Evolutionary conservation across 2,329 filamentous ascomycete species (phyloP).

Genomic region (Colletotrichum cuscutae): DNA sequence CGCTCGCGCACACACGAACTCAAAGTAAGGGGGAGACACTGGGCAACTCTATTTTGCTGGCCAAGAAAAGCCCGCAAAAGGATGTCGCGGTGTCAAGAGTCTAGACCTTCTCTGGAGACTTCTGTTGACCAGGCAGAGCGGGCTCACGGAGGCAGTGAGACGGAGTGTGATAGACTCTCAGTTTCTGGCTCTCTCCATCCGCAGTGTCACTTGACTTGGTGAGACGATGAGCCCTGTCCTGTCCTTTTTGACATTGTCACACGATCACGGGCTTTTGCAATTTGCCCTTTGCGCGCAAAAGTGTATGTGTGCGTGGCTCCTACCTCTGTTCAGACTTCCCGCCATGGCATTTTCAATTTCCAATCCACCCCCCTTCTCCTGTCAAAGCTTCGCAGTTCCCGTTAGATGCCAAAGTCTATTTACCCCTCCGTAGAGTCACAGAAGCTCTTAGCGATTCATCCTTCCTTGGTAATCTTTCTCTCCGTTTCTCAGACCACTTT

Average conservation of each 20-base stretch:
- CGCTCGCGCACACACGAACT: background rate
- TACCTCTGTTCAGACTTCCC: background rate
- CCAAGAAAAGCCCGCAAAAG: background rate
- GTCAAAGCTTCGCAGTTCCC: background rate
- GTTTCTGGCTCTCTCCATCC: background rate
- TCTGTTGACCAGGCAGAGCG: background rate
- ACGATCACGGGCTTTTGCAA: background rate
- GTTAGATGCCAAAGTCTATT: background rate
- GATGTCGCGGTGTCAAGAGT: background rate
- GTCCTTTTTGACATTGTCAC: background rate
- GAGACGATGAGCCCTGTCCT: background rate
- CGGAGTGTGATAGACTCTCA: too few relatives aligned
- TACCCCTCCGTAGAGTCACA: background rate
- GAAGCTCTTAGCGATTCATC: background rate
- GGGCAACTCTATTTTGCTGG: conserved; percentile 4
- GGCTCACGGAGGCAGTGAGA: too few relatives aligned
- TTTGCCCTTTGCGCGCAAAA: background rate
- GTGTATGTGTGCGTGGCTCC: background rate
- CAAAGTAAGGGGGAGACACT: background rate
- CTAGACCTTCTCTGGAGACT: background rate
- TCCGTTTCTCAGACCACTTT: background rate
- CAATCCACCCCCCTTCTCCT: background rate
- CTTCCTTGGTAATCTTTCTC: background rate
- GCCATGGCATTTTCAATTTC: conserved; percentile 3
- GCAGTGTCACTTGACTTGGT: background rate